Percentiles rank a stretch among this genome's conserved stretches.
These are phyloP conservation scores for Corymbia citriodora DNA, from an alignment of 441 rosid species.

Conservation along the genomic window DNA sequence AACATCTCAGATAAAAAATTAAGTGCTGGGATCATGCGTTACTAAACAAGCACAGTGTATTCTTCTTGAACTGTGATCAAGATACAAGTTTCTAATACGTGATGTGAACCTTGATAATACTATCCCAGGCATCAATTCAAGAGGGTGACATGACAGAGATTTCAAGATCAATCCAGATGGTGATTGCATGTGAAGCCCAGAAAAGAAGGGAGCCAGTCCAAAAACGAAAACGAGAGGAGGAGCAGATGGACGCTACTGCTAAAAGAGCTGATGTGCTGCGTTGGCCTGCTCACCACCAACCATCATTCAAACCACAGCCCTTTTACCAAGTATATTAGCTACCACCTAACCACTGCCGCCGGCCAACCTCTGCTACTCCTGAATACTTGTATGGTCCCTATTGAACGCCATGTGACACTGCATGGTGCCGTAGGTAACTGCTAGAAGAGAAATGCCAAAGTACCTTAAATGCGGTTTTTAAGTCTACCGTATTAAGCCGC, in stretches of 20 bases:
- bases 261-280: neutral
- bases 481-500: neutral
- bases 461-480: neutral
- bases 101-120: neutral
- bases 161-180: neutral
- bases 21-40: neutral
- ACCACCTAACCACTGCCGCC: neutral
- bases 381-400: neutral
- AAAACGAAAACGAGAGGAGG: neutral
- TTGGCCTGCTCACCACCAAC: neutral
- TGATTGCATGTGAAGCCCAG: neutral
- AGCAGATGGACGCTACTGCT: neutral
- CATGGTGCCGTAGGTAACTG: neutral
- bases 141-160: neutral
- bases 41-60: neutral
- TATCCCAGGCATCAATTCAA: neutral
- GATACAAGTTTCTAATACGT: neutral
- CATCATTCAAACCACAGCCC: neutral
- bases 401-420: neutral
- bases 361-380: neutral
- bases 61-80: neutral
- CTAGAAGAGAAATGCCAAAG: neutral
- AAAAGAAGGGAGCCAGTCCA: neutral
- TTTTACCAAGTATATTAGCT: neutral
- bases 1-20: neutral